Conservation (phyloP, 805 yeast species). For the Metschnikowia bowlesiae region DNA sequence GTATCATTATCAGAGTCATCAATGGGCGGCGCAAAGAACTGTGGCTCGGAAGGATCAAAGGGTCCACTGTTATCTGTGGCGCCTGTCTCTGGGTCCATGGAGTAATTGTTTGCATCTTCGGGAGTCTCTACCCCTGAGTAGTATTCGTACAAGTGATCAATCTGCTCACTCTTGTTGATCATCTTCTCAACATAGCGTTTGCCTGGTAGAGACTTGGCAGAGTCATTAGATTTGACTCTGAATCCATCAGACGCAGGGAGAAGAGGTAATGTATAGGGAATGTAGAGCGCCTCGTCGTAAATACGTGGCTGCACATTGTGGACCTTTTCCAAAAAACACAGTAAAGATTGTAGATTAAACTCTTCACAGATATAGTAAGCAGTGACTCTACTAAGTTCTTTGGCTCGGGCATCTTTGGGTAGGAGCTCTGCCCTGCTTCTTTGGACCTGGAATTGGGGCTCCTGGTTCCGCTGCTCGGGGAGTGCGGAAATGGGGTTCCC, state of each 20-base stretch:
- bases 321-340: conserved; percentile 57
- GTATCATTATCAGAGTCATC: conserved; percentile 16
- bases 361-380: conserved; percentile 89
- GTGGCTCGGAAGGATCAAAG: conserved; percentile 94
- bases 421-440: conserved; percentile 51
- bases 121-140: conserved; percentile 74
- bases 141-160: conserved; percentile 89
- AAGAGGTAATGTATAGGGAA: conserved; percentile 82
- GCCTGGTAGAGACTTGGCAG: conserved; percentile 40
- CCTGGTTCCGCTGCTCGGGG: conserved; percentile 11
- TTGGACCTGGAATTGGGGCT: conserved; percentile 29
- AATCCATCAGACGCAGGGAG: conserved; percentile 79
- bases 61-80: conserved; percentile 44
- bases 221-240: conserved; percentile 65
- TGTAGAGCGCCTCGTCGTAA: conserved; percentile 91
- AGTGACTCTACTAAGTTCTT: conserved; percentile 76
- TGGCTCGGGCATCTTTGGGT: conserved; percentile 56
- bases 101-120: conserved; percentile 48
- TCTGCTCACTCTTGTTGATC: conserved; percentile 75
- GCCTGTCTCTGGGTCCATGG: conserved; percentile 43
- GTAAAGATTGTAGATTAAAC: conserved; percentile 59
- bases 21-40: conserved; percentile 58
- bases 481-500: conserved; percentile 7
- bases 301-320: conserved; percentile 84
- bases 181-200: conserved; percentile 64